Evolutionary conservation across 1,284 basidiomycete genomes (phyloP), one percentile per base, ranked within the genome.

Genomic region (Ustilago crameri): DNA sequence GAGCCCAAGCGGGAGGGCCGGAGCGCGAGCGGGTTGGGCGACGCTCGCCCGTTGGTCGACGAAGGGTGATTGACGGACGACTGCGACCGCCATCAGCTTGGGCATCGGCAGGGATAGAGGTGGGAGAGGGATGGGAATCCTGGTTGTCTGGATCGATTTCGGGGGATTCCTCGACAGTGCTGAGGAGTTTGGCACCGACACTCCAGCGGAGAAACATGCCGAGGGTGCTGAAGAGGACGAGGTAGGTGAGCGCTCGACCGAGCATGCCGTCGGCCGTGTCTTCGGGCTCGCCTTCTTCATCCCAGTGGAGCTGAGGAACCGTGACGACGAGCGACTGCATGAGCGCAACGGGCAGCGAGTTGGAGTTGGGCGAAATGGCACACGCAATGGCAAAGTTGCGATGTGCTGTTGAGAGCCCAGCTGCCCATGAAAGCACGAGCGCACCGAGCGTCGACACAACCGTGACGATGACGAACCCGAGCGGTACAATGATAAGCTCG

Each of bases 401-500:
- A 60, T 86, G 84, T 3, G 80, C 75, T 14, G 52, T 53, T 15
- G 75, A 78, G 37, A 86, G 69, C 9, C 84, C 45, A 17, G 81
- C 79, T 3, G 84, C 32, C 54, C 62, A 76, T 42, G 81, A 80
- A 12, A 84, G 56, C 7, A 76, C 34, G 26, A 72, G 77, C 1
- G 85, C 84, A 18, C 80, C 65, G 4, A 78, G 42, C 8, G 82
- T 79, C 0, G 82, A 84, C 38, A 84, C 77, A 23, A 74, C n/a
- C 2, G 83, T 80, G 27, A 85, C 88, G 48, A 89, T 88, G 24
- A 88, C 87, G 55, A 88, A 91, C 51, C 90, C 89, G 14, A 95
- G 86, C 5, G 94, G 94, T 30, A 96, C 93, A 66, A 95, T 88
- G 91, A 92, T 93, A 87, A 96, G 86, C 84, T 96, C 93, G 42